Percentiles rank a stretch among this genome's conserved stretches.
Evolutionary conservation across 164 flowering plant genomes (phyloP).

Genomic region (Echeveria elegans): DNA sequence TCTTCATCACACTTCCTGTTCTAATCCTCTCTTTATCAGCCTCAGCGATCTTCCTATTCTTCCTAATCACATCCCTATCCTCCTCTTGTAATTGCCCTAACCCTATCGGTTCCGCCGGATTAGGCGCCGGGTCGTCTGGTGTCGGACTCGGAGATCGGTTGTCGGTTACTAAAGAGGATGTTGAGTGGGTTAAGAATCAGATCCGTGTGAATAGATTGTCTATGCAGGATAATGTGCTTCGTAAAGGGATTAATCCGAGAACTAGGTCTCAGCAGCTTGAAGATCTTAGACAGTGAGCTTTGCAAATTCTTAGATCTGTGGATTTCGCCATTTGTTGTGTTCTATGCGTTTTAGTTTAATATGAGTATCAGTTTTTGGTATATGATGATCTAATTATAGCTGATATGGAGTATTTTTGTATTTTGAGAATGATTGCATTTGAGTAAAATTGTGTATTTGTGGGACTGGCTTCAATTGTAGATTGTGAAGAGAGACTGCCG

Average conservation of each 20-base stretch:
- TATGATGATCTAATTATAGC: too few species aligned
- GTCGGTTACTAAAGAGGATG: conserved; percentile 46
- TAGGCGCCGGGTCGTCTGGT: neutral
- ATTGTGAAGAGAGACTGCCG: too few species aligned
- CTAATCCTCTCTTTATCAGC: conserved; percentile 32
- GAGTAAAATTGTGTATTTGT: neutral
- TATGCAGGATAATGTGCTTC: conserved; percentile 57
- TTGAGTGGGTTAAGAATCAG: conserved; percentile 66
- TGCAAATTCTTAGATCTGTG: neutral
- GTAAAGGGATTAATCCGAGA: conserved; percentile 93
- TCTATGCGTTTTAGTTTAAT: too few species aligned
- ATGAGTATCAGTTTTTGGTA: too few species aligned
- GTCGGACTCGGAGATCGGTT: conserved; percentile 17
- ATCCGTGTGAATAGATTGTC: conserved; percentile 53
- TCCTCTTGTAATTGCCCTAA: conserved; percentile 27
- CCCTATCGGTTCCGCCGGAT: neutral
- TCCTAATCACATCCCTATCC: conserved; percentile 47
- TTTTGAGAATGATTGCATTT: neutral
- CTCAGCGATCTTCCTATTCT: conserved; percentile 43
- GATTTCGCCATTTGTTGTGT: too few species aligned
- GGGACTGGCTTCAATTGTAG: neutral
- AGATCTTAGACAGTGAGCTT: conserved; percentile 51
- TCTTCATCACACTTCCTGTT: conserved; percentile 41
- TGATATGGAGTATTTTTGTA: too few species aligned
- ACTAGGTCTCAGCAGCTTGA: conserved; percentile 76